Evolutionary conservation across 805 yeast genomes (phyloP), one percentile per base, ranked within the genome.

Genomic region (Candida silvicultrix): DNA sequence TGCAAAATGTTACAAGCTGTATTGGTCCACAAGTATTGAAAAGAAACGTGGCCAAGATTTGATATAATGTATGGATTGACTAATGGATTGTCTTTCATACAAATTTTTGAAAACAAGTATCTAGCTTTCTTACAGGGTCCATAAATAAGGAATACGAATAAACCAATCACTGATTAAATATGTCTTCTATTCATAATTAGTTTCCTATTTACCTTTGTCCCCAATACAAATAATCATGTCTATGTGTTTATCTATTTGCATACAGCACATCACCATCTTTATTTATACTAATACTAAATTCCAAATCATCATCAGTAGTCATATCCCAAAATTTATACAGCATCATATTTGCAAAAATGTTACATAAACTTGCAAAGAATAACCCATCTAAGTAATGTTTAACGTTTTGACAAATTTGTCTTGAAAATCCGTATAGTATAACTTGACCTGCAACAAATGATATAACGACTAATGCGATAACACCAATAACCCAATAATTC

Each of bases 241-340:
- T 31, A 7, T 31, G 14, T 16, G 21, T 12, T 37, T 12, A 37
- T 37, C 11, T 37, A 37, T 37, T 25, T 15, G 39, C 39, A 37
- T 37, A 37, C 16, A 37, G 16, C n/a, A 66, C 59, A 21, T 62
- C 67, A 38, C 69, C 71, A 18, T 66, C 70, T 50, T 72, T 78
- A 48, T 69, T 69, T 35, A 71, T 70, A 48, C 80, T 74, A 43
- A 88, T 94, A 42, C 89, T 80, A 65, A 92, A 94, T 67, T 92
- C 99, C 56, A 92, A 80, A 63, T 94, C 98, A 58, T 92, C 98
- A 47, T 83, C 81, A 12, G 98, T 94, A 44, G 92, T 83, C 77
- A 90, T 89, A 59, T 90, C 97, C 97, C 98, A 92, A 55, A 81
- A 88, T 67, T 94, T 90, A 71, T 89, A 92, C 43, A 92, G 73